These are phyloP conservation scores for Talaromyces stipitatus DNA, from an alignment of 495 filamentous ascomycete genomes.

Conservation along the genomic window DNA sequence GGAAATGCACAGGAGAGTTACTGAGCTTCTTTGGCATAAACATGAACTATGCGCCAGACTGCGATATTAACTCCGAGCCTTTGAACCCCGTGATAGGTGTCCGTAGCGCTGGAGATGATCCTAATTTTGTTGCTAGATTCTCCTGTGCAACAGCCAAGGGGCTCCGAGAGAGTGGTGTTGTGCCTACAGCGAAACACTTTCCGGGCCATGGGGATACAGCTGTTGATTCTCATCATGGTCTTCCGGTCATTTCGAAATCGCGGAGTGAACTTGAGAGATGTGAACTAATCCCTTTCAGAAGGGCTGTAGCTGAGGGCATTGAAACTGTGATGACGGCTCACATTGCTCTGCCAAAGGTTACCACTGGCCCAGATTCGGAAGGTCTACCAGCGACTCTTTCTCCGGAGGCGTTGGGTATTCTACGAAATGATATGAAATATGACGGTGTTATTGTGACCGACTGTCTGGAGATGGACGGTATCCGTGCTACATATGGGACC, in stretches of 20 bases:
- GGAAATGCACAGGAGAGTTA: constrained; percentile 27
- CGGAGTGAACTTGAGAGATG: constrained; percentile 31
- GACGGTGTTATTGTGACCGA: constrained; percentile 33
- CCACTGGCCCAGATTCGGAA: constrained; percentile 4
- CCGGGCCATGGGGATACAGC: constrained; percentile 38
- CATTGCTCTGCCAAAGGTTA: constrained; percentile 31
- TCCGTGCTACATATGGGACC: constrained; percentile 38
- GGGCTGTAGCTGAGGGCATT: constrained; percentile 32
- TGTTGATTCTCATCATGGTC: constrained; percentile 35
- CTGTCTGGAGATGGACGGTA: constrained; percentile 41
- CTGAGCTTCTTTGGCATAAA: constrained; percentile 32
- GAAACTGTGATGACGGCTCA: constrained; percentile 39
- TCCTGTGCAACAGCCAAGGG: constrained; percentile 28
- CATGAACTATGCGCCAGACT: constrained; percentile 39
- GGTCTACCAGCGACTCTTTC: constrained; percentile 33
- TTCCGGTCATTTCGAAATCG: constrained; percentile 30
- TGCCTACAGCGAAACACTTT: constrained; percentile 38
- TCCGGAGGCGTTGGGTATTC: constrained; percentile 23
- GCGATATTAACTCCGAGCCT: constrained; percentile 38
- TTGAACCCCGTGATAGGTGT: constrained; percentile 37
- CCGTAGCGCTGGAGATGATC: constrained; percentile 33
- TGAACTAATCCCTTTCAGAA: constrained; percentile 35
- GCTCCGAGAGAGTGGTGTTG: constrained; percentile 27
- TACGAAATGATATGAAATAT: constrained; percentile 33
- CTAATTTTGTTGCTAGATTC: constrained; percentile 31